Conservation (phyloP, 1,284 basidiomycete genomes). For the Stygiomarasmius scandens region DNA sequence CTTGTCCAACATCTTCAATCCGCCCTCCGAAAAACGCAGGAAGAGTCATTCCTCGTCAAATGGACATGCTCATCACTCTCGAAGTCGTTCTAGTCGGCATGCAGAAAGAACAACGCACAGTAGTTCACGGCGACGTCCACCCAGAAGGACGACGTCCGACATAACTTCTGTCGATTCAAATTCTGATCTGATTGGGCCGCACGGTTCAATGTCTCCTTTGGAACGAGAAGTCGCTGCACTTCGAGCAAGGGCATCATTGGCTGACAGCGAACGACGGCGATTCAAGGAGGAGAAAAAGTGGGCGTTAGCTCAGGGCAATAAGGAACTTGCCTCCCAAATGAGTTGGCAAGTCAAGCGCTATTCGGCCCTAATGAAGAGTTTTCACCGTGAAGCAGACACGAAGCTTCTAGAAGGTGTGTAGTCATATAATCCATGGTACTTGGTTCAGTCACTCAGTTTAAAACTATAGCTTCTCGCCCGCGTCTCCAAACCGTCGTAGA, state of each 20-base stretch:
- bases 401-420: slow-evolving; percentile 66
- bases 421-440: background rate
- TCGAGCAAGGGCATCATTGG: slow-evolving; percentile 72
- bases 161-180: slow-evolving; percentile 63
- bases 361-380: slow-evolving; percentile 76
- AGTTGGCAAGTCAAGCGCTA: slow-evolving; percentile 81
- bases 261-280: slow-evolving; percentile 77
- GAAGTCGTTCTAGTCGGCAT: slow-evolving; percentile 10
- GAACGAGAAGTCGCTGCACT: slow-evolving; percentile 73
- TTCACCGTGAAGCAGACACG: slow-evolving; percentile 75
- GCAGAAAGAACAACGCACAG: slow-evolving; percentile 22
- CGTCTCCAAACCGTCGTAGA: slow-evolving; percentile 18
- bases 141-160: slow-evolving; percentile 37
- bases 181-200: slow-evolving; percentile 61
- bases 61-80: slow-evolving; percentile 14
- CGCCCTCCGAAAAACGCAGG: slow-evolving; percentile 25
- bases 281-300: slow-evolving; percentile 84
- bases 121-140: slow-evolving; percentile 20
- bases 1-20: slow-evolving; percentile 62
- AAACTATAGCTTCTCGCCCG: slow-evolving; percentile 6
- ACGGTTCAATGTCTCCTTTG: slow-evolving; percentile 58
- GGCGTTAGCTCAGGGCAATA: slow-evolving; percentile 76
- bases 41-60: slow-evolving; percentile 6
- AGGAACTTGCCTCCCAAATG: slow-evolving; percentile 72
- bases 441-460: slow-evolving; percentile 9